phyloP scores from a whole-genome alignment of 257 asterid species.

The Leptodermis oblonga region DNA sequence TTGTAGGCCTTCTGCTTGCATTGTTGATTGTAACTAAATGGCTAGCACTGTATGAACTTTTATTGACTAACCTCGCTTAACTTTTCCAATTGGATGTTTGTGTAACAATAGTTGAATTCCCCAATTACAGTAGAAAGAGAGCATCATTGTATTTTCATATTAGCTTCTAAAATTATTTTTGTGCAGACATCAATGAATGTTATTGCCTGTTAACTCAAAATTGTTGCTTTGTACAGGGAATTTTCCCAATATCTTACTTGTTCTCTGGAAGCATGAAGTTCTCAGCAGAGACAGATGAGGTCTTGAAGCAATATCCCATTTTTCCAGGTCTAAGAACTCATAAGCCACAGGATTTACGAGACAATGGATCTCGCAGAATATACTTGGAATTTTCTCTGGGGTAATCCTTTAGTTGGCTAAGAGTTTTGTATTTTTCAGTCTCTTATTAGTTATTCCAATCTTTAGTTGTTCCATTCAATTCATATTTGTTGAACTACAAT shows the following conservation, averaged over 20 bases:
- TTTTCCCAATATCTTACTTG: conserved; percentile 63
- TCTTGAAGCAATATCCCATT: conserved; percentile 38
- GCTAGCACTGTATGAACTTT: not conserved
- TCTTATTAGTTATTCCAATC: not conserved
- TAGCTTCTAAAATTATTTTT: not conserved
- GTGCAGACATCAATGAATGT: not conserved
- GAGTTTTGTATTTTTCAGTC: not conserved
- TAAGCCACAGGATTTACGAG: conserved; percentile 28
- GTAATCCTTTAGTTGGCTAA: conserved; percentile 25
- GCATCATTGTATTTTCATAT: not conserved
- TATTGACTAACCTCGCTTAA: not conserved
- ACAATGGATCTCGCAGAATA: conserved; percentile 61
- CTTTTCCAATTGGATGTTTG: not conserved
- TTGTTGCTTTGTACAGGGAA: conserved; percentile 58
- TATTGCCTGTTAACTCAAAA: not conserved
- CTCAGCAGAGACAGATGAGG: conserved; percentile 46
- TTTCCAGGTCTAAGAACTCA: conserved; percentile 52
- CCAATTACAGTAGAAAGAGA: not conserved
- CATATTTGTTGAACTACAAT: not conserved
- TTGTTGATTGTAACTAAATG: not conserved
- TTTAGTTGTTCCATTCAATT: not conserved
- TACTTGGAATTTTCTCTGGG: conserved; percentile 73
- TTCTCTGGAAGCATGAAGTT: conserved; percentile 79
- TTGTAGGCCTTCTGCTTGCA: not conserved
- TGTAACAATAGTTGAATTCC: too few relatives aligned